A percentile compares a stretch with the other conserved stretches of the same genome.
Conservation (phyloP, 78 protist genomes). For the Dictyostelium citrinum region DNA sequence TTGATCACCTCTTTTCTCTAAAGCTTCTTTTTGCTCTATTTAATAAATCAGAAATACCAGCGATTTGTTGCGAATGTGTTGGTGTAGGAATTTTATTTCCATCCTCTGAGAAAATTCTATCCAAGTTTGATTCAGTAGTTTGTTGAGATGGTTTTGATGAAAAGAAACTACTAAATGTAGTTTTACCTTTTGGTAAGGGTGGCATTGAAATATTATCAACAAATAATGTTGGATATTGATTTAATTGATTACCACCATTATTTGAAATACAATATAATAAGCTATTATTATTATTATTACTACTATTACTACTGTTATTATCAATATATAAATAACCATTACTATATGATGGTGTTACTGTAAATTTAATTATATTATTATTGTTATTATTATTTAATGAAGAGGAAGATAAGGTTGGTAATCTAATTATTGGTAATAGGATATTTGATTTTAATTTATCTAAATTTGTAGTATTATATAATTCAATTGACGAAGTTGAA, state of each 20-base stretch:
- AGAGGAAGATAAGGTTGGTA: not conserved
- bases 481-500: not conserved
- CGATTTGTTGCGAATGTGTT: not conserved
- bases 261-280: not conserved
- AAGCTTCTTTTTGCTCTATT: not conserved
- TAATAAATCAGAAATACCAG: not conserved
- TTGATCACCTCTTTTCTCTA: not conserved
- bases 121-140: not conserved
- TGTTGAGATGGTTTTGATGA: conserved; percentile 1
- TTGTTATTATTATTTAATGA: not conserved
- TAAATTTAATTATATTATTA: not conserved
- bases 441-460: not conserved
- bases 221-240: not conserved
- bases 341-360: not conserved
- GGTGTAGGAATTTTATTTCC: not conserved
- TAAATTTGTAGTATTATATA: not conserved
- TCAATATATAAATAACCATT: not conserved
- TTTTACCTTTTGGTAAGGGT: not conserved
- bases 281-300: not conserved
- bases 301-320: too few species aligned
- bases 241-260: not conserved
- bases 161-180: not conserved
- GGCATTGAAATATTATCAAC: conserved; percentile 7
- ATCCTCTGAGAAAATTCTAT: not conserved
- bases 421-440: not conserved